These are phyloP conservation scores for Coix lacrymajobi DNA, from an alignment of 176 grass and related monocot genomes.

Conservation along the genomic window DNA sequence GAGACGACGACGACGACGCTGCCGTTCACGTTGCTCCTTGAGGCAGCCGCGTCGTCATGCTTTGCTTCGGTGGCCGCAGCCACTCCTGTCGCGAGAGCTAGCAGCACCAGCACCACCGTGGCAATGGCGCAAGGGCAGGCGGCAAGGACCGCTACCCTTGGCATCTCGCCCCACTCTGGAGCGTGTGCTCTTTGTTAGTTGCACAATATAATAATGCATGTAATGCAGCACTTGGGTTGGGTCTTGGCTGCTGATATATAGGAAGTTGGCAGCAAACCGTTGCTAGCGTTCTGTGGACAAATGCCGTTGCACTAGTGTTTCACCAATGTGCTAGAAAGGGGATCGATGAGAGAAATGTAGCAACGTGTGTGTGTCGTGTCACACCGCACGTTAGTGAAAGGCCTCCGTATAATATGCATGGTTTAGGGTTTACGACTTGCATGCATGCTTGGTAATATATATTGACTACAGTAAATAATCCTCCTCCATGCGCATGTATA, in stretches of 20 bases:
- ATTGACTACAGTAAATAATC: no score
- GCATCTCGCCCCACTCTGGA: not conserved
- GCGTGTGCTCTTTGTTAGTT: not conserved
- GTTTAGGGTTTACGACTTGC: no score
- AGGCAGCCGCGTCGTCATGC: not conserved
- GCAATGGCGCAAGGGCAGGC: constrained; percentile 3
- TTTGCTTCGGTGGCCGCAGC: not conserved
- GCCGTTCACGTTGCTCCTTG: no score
- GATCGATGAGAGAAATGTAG: not conserved
- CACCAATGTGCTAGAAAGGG: not conserved
- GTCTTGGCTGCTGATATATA: not conserved
- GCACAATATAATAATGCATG: not conserved
- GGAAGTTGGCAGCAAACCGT: not conserved
- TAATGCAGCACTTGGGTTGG: not conserved
- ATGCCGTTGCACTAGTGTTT: not conserved
- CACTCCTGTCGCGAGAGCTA: not conserved
- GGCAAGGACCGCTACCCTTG: not conserved
- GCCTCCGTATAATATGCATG: no score
- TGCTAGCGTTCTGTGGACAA: not conserved
- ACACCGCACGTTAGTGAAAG: not conserved
- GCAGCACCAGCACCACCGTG: not conserved
- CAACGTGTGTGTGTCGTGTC: not conserved
- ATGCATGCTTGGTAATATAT: no score
- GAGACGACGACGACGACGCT: not conserved
- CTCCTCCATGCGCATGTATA: no score